Evolutionary conservation across 192 early-diverging fungal genomes (phyloP), one percentile per base, ranked within the genome.

Genomic region (Linderina pennispora): DNA sequence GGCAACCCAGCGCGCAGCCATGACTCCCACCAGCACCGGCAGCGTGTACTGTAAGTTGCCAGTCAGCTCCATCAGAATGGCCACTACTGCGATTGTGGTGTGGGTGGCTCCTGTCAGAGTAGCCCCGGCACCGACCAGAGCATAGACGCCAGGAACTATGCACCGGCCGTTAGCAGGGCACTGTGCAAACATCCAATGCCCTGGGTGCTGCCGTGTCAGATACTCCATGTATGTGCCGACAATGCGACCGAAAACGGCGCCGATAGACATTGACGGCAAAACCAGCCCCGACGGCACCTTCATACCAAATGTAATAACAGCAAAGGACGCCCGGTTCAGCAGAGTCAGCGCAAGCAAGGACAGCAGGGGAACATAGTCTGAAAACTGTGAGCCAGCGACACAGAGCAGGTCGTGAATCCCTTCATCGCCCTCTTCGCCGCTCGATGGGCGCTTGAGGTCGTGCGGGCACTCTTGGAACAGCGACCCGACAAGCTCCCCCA

Each of bases 391-490:
- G 49, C 43, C 74, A 16, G 53, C 64, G 43, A 75, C 55, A 48
- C 87, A 89, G 13, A 89, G 65, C 6, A 84, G 79, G 45, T 77
- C 70, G 45, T 87, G 82, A 31, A 62, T 41, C 13, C 79, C 71
- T 18, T 69, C 75, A 17, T 69, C 66, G 19, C 38, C 41, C 23
- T 59, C 52, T 45, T 73, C 58, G 28, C 36, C 23, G 23, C 48
- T 34, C 10, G 41, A 48, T 25, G 39, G 35, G 20, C 36, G 38
- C 23, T 35, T 36, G 40, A 26, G 45, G 6, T 19, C 46, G 13
- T 78, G 53, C 8, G 77, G 77, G 41, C 95, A 98, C 50, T 96
- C 95, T 21, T 84, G 80, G 61, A 98, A 97, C 36, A 98, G 76
- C 47, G 80, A 82, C 11, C 86, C 83, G 3, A 94, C 77, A 43